These are phyloP conservation scores for Selaginella moellendorffii DNA, from an alignment of 75 land plant genomes.

Conservation along the genomic window DNA sequence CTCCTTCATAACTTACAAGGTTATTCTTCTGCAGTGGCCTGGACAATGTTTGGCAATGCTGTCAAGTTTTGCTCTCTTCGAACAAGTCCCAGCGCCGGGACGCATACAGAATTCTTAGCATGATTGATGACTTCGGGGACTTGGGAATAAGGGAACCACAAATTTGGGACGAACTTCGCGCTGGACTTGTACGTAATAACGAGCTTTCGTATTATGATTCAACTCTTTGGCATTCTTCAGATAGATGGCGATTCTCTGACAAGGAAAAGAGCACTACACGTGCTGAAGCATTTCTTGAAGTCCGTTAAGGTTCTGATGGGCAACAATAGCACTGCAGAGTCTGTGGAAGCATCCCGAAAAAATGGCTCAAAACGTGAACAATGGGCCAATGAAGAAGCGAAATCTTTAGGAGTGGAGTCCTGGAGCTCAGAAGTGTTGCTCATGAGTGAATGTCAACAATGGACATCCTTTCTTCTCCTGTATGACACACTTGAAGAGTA, in stretches of 20 bases:
- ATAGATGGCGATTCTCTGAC: constrained; percentile 57
- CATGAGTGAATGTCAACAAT: constrained; percentile 16
- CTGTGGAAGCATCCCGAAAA: neutral
- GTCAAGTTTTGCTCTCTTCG: constrained; percentile 41
- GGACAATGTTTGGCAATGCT: constrained; percentile 51
- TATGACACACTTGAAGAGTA: constrained; percentile 94
- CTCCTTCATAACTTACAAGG: neutral
- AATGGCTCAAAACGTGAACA: constrained; percentile 2
- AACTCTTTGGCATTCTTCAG: constrained; percentile 23
- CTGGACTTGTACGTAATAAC: constrained; percentile 64
- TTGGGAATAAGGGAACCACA: constrained; percentile 28
- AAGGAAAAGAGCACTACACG: constrained; percentile 60
- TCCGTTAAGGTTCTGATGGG: too few relatives aligned
- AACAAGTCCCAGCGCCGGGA: constrained; percentile 47
- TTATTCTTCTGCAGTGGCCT: constrained; percentile 26
- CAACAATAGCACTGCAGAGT: constrained; percentile 1
- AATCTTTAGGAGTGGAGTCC: constrained; percentile 63
- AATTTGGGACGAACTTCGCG: constrained; percentile 70
- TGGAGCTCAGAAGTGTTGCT: constrained; percentile 10
- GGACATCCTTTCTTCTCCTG: constrained; percentile 69
- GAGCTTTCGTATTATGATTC: neutral
- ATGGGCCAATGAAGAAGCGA: constrained; percentile 72
- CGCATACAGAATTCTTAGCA: constrained; percentile 45
- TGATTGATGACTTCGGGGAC: constrained; percentile 36
- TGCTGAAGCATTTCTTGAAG: constrained; percentile 40